These are phyloP conservation scores for Aureobasidium subglaciale DNA, from an alignment of 2,329 filamentous ascomycete genomes.

Conservation along the genomic window DNA sequence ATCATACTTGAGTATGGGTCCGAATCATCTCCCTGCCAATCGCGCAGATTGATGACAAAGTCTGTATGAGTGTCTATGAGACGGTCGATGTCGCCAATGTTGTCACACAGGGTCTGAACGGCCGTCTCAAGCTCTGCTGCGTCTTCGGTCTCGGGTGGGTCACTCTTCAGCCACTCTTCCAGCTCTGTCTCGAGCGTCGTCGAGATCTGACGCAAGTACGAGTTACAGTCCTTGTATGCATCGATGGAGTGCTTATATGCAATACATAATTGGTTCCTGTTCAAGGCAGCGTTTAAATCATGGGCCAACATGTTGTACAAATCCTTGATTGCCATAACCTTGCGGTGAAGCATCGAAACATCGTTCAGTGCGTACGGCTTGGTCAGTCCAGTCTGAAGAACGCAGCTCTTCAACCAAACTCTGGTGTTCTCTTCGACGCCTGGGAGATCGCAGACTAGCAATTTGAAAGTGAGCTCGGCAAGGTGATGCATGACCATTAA, in stretches of 20 bases:
- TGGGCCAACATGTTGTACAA: not conserved
- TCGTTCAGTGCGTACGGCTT: not conserved
- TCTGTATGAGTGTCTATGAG: not conserved
- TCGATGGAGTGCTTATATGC: not conserved
- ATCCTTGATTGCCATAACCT: not conserved
- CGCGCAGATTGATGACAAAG: not conserved
- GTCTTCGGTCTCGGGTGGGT: not conserved
- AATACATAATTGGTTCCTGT: not conserved
- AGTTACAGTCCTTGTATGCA: not conserved
- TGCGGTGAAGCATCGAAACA: not conserved
- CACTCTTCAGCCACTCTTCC: not conserved
- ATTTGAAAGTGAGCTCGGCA: not conserved
- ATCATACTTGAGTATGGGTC: not conserved
- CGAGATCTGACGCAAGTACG: not conserved
- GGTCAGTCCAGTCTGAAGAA: not conserved
- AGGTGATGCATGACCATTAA: not conserved
- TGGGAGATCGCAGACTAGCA: not conserved
- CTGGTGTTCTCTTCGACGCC: not conserved
- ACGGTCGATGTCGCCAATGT: not conserved
- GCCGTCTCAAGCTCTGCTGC: not conserved
- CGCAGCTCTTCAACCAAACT: slow-evolving; percentile 6
- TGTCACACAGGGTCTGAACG: not conserved
- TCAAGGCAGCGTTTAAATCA: not conserved
- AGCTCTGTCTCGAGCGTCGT: not conserved
- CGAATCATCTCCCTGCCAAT: not conserved